Evolutionary conservation across 805 yeast genomes (phyloP), one percentile per base, ranked within the genome.

Genomic region (Brettanomyces bruxellensis): DNA sequence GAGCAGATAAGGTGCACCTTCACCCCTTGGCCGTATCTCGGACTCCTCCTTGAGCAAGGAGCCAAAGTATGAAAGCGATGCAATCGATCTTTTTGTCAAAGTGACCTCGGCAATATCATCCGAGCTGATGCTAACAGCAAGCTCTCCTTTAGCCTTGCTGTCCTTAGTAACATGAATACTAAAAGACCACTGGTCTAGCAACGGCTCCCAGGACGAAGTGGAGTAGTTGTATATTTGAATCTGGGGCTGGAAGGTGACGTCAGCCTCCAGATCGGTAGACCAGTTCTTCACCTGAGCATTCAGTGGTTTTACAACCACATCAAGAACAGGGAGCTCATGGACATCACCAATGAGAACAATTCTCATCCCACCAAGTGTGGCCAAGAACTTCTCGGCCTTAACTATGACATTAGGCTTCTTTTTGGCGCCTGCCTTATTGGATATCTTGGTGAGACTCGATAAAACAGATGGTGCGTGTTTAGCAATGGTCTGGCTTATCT

Each of bases 171-270:
- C 78, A 59, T 85, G 87, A 11, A 86, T 64, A 0, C 87, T 80
- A 44, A 91, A 69, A 5, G 87, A 82, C 86, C 95, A 85, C 0
- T 91, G 83, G 57, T 93, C 99, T 43, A 93, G 62, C 41, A 93
- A 68, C 0, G 99, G 97, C 57, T 93, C 98, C 98, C 99, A 90
- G 0, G 88, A 76, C 3, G 96, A 89, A 50, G 85, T 79, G 0
- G 96, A 78, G 61, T 90, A 90, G 61, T 89, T 89, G 70, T 85
- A 90, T 22, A 87, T 78, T 61, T 87, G 89, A 8, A 85, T 75
- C 49, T 69, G 76, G 0, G 88, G 72, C 49, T 79, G 85, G 34
- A 89, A 62, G 25, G 76, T 75, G 0, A 83, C 71, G 47, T 79
- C 80, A 1, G 87, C 85, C 54, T 80, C 81, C 46, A 90, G 62